Percentiles rank a stretch among this genome's conserved stretches.
Conservation (phyloP, 2,329 filamentous ascomycete species). For the Rutstroemia sp. region DNA sequence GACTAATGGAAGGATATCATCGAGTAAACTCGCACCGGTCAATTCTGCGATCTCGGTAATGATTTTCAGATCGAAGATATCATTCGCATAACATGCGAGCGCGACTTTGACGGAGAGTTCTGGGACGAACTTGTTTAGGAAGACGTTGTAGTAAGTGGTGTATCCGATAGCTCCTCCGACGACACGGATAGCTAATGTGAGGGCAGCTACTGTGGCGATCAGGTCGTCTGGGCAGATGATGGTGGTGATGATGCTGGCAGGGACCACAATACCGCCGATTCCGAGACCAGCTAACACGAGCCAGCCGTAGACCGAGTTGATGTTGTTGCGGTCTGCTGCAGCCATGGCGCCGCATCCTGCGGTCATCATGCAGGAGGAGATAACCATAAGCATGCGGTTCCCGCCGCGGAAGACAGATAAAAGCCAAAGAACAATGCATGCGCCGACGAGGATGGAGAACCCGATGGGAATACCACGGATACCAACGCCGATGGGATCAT, state of each 20-base stretch:
- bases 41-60: conserved; percentile 45
- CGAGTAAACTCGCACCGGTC: conserved; percentile 44
- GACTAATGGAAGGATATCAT: conserved; percentile 46
- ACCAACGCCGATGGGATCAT: conserved; percentile 56
- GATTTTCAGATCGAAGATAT: conserved; percentile 30
- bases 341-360: conserved; percentile 48
- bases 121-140: conserved; percentile 35
- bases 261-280: conserved; percentile 58
- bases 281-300: conserved; percentile 54
- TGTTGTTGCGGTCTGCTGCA: conserved; percentile 44
- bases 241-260: conserved; percentile 58
- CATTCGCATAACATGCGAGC: conserved; percentile 12
- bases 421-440: conserved; percentile 49
- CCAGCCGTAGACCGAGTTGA: conserved; percentile 47
- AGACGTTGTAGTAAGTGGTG: conserved; percentile 50
- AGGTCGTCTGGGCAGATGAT: conserved; percentile 65
- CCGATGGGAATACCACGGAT: conserved; percentile 56
- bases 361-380: conserved; percentile 56
- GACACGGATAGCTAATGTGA: conserved; percentile 63
- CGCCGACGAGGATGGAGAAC: conserved; percentile 53
- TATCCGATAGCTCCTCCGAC: conserved; percentile 61
- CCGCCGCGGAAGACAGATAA: conserved; percentile 52
- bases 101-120: conserved; percentile 22
- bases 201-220: conserved; percentile 60
- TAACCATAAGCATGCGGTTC: conserved; percentile 51